Base-by-base conservation (phyloP, 169 alveolate species). In the Perkinsus olseni region DNA sequence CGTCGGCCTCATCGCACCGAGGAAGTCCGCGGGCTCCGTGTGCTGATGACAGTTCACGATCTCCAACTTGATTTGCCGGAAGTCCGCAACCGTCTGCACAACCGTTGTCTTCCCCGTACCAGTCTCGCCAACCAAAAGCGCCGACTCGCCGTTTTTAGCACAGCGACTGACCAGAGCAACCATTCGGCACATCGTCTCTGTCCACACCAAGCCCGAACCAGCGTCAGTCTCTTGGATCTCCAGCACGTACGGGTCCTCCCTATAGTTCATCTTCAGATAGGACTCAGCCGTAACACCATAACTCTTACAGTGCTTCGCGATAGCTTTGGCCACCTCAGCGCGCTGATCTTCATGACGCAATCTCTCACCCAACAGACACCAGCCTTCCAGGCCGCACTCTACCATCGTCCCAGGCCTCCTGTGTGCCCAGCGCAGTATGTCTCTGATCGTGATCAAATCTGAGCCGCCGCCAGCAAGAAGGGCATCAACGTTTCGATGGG, bases 81-180 rank as follows among this genome's bases (percentile, higher is more conserved):
- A 93, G 93, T 97, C 95, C 50, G 99, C 97, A 82, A 99, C 91
- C 91, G 96, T 95, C 96, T 99, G 99, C 37, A 98, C 97, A 4
- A 98, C 96, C 74, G 99, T 98, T 4, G 99, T 99, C 94, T 99
- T 99, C n/a, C 99, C 99, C 62, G 99, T 97, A 17, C 99, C 99
- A 0, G 99, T 99, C 93, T 99, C 99, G 4, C 99, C 99, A n/a
- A 99, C 99, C 38, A 99, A 96, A 74, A 99, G 97, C 38, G 98
- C 99, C 11, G 99, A 99, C 94, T 99, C 99, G 13, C 98, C 95
- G 95, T 97, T 96, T 37, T 95, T 95, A 48, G 98, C 94, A 91
- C 99, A 99, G 93, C 98, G 97, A 93, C 97, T 96, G 34, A 98
- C 96, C 74, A 99, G 95, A 38, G 98, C 97, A 50, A 97, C 62